Evolutionary conservation across 2,329 filamentous ascomycete species (phyloP), one percentile per base, ranked within the genome.

Genomic region (Rosellinia necatrix): DNA sequence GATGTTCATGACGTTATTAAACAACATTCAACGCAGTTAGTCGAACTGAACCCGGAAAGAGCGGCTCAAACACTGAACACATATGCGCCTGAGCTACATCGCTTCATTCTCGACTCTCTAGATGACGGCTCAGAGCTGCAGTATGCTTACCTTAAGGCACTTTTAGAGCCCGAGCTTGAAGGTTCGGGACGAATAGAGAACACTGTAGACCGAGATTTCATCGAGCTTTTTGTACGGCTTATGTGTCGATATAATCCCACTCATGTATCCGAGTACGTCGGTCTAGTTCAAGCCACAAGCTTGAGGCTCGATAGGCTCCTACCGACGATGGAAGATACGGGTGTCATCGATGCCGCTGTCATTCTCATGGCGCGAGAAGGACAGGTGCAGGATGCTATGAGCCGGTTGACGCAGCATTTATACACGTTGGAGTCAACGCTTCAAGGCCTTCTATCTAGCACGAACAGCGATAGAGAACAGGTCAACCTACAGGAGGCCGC

Each of bases 271-370:
- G 87, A 92, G 52, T 99, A 94, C 70, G 84, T 97, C 24, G 86
- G 88, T 32, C 71, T 84, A 1, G 79, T 96, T 2, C 89, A 91
- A 64, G 86, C 87, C 3, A 86, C 88, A 9, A 87, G 97, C 68
- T 75, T 99, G 24, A 83, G 86, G 21, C 81, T 99, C 0, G 90
- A 94, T 10, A 82, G 86, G 49, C 81, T 99, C 1, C 79, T 99
- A 6, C 92, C 92, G 3, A 87, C 87, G 0, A 91, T 99, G 80
- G 96, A 99, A 72, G 84, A 89, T 60, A 92, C 87, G 37, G 92
- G 92, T 1, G 90, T 94, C 4, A 85, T 99, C 41, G 94, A 99
- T 75, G 96, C 92, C 4, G 93, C 92, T 1, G 90, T 99, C 6
- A 85, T 96, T 1, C 79, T 99, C 8, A 89, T 99, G 81, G 91